Evolutionary conservation across 331 rosid genomes (phyloP), one percentile per base, ranked within the genome.

Genomic region (Malus hybrid): DNA sequence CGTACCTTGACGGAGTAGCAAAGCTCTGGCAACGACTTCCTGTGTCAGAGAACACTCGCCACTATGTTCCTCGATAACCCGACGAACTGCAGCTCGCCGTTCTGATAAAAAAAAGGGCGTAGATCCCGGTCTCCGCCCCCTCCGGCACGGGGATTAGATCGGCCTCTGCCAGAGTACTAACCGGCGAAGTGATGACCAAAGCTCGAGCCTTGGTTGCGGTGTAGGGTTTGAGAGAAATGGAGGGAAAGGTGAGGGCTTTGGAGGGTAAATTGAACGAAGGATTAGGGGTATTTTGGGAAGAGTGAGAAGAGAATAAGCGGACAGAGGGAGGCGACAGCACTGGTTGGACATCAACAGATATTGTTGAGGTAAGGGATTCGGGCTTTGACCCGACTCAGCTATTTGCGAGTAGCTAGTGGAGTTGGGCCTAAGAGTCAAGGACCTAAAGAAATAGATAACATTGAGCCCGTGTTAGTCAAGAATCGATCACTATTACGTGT

Each of bases 21-120:
- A 15, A 93, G 95, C 81, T 91, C 94, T 39, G 96, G 90, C 24
- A 93, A 84, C 15, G 91, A 91, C 85, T 86, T 93, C 88, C 84
- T 65, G 73, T 90, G 96, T 33, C 79, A 27, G 29, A 79, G 72
- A 79, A 93, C 73, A 73, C 93, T 90, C 18, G 91, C 97, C n/a
- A 90, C 98, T 36, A 91, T 82, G 65, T 89, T 88, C 66, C 97
- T 82, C 56, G 98, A 91, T 77, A 93, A 54, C 6, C 97, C 97
- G 33, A 93, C 87, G 86, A 93, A 93, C 85, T 91, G 98, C 77
- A 91, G 94, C 34, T 89, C 94, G 5, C 85, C 86, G 69, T 69
- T 79, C 57, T 77, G 75, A 60, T 87, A 90, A 22, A 84, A 88
- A 44, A 91, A 39, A 39, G 76, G 71, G 94, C 98, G 48, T 93